Conservation (phyloP, 2,329 filamentous ascomycete species). For the Ophiostoma triangulosporum region DNA sequence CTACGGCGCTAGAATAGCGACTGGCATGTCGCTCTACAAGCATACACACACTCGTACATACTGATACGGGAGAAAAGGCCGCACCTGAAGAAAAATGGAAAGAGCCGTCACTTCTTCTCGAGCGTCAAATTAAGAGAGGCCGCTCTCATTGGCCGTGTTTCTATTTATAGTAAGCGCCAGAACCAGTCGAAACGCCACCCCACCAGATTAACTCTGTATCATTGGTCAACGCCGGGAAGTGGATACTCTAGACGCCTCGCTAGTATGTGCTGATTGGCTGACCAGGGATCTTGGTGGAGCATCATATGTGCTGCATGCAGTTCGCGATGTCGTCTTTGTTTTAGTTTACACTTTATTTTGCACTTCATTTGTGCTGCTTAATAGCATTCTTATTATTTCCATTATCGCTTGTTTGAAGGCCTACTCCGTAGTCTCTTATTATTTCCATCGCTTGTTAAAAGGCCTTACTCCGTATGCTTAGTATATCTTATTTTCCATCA, state of each 20-base stretch:
- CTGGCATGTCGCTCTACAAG: too few species aligned
- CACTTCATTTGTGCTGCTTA: too few species aligned
- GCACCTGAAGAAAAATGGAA: neutral
- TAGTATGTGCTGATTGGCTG: constrained; percentile 5
- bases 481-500: neutral
- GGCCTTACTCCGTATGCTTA: too few species aligned
- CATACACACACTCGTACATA: too few species aligned
- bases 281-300: neutral
- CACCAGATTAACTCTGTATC: constrained; percentile 2
- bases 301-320: neutral
- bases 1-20: too few species aligned
- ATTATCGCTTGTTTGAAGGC: too few species aligned
- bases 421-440: too few species aligned
- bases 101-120: neutral
- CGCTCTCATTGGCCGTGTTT: constrained; percentile 10
- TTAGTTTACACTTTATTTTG: too few species aligned
- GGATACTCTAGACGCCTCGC: constrained; percentile 3
- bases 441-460: too few species aligned
- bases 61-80: neutral
- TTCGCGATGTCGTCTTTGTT: neutral
- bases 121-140: constrained; percentile 3
- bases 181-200: constrained; percentile 13
- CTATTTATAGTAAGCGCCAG: constrained; percentile 17
- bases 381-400: too few species aligned
- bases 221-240: constrained; percentile 9